A percentile compares a stretch with the other conserved stretches of the same genome.
Evolutionary conservation across 495 filamentous ascomycete species (phyloP).

Genomic region (Thermochaetoides thermophila): DNA sequence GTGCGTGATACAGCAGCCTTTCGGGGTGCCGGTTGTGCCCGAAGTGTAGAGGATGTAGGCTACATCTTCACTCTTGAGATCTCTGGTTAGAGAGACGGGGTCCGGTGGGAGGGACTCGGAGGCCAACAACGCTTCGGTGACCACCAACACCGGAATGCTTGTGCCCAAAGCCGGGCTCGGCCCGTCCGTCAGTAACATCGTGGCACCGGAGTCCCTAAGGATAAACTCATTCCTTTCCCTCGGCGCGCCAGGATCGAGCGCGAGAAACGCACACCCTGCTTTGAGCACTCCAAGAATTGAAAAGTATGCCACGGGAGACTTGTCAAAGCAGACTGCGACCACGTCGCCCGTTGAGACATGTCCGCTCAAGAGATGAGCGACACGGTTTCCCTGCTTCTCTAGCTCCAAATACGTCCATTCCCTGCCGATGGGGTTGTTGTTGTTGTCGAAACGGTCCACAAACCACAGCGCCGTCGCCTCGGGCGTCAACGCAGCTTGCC

Average conservation of each 20-base stretch:
- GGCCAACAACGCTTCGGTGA: conserved; percentile 25
- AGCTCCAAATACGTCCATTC: conserved; percentile 50
- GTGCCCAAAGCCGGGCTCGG: conserved; percentile 11
- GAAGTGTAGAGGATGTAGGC: conserved; percentile 71
- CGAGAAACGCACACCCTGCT: conserved; percentile 68
- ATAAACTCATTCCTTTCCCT: conserved; percentile 49
- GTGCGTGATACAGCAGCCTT: conserved; percentile 64
- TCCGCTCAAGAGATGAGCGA: conserved; percentile 38
- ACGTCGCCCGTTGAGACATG: conserved; percentile 33
- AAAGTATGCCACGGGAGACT: conserved; percentile 63
- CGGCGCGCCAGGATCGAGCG: conserved; percentile 52
- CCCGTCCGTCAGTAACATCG: conserved; percentile 37
- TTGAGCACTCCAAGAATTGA: conserved; percentile 70
- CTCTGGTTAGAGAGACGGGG: conserved; percentile 11
- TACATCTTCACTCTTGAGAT: conserved; percentile 29
- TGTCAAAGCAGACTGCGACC: conserved; percentile 68
- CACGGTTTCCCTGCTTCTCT: conserved; percentile 41
- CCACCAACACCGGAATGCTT: conserved; percentile 20
- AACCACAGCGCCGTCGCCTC: conserved; percentile 45
- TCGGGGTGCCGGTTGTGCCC: conserved; percentile 68
- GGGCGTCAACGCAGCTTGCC: conserved; percentile 23
- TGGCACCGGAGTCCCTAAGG: conserved; percentile 42
- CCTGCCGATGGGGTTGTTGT: conserved; percentile 15
- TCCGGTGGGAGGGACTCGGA: conserved; percentile 8
- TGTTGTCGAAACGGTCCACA: conserved; percentile 27